Percentiles rank a stretch among this genome's conserved stretches.
Conservation (phyloP, 2,329 filamentous ascomycete species). For the Aspergillus glaucus region DNA sequence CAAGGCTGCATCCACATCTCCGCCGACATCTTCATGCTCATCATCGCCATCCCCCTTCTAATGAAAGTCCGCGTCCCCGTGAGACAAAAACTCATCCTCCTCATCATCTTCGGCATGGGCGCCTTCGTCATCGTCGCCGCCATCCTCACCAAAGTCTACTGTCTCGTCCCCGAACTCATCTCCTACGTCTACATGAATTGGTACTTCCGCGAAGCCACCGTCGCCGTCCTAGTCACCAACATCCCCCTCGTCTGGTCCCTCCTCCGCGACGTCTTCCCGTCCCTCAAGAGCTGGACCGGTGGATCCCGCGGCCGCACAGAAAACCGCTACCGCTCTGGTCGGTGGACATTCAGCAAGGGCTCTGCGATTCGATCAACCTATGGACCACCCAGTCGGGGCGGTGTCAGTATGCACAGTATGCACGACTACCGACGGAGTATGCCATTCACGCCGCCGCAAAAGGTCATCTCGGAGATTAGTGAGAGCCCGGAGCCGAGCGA, state of each 20-base stretch:
- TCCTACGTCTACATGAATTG: constrained; percentile 43
- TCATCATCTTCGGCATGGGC: constrained; percentile 40
- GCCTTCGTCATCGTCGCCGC: constrained; percentile 45
- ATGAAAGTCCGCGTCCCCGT: constrained; percentile 35
- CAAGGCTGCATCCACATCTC: constrained; percentile 43
- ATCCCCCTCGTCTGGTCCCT: constrained; percentile 48
- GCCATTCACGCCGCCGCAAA: constrained; percentile 21
- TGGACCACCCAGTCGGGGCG: constrained; percentile 21
- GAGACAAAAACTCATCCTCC: constrained; percentile 39
- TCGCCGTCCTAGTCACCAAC: constrained; percentile 46
- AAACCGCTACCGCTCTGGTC: constrained; percentile 24
- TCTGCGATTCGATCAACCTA: constrained; percentile 19
- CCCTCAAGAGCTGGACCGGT: constrained; percentile 35
- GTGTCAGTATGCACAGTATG: constrained; percentile 25
- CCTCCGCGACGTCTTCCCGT: constrained; percentile 43
- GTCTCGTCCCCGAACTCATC: constrained; percentile 35
- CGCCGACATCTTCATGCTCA: constrained; percentile 38
- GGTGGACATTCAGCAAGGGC: constrained; percentile 25
- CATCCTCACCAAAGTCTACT: constrained; percentile 46
- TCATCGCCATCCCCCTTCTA: constrained; percentile 39
- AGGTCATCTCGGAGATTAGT: constrained; percentile 23
- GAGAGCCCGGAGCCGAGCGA: constrained; percentile 21
- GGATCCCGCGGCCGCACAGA: constrained; percentile 29
- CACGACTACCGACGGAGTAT: constrained; percentile 23
- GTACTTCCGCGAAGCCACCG: constrained; percentile 43